phyloP scores from a whole-genome alignment of 2,329 filamentous ascomycete genomes.

The Cladophialophora exuberans region DNA sequence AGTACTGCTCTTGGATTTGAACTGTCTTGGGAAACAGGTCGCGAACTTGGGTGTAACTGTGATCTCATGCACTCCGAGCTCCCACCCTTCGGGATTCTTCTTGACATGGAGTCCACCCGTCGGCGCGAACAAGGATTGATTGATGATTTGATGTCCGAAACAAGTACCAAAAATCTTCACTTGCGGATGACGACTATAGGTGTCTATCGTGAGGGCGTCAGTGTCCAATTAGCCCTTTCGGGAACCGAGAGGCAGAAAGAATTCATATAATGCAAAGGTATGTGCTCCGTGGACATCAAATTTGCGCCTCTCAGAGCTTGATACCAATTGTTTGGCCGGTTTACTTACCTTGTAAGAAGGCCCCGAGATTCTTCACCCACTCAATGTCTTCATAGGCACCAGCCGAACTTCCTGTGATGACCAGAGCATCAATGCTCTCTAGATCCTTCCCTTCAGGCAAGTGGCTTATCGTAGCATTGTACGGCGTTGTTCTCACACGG shows the following conservation, averaged over 20 bases:
- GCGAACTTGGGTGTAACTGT: neutral
- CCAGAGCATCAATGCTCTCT: neutral
- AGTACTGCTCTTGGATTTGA: neutral
- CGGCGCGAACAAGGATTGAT: neutral
- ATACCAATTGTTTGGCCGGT: too few species aligned
- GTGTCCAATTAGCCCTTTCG: neutral
- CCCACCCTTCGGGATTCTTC: neutral
- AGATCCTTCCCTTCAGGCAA: neutral
- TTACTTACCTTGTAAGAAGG: neutral
- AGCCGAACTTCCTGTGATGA: slow-evolving; percentile 1
- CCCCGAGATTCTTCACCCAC: neutral
- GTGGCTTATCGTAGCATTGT: neutral
- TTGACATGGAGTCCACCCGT: neutral
- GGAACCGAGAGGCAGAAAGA: neutral
- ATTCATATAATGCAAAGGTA: too few species aligned
- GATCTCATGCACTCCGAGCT: slow-evolving; percentile 1
- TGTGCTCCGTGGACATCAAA: too few species aligned
- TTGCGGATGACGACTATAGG: neutral
- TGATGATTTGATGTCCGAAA: slow-evolving; percentile 7
- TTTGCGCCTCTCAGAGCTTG: too few species aligned
- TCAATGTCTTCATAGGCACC: slow-evolving; percentile 2
- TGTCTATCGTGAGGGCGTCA: neutral
- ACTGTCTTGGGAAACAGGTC: neutral
- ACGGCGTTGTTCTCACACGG: neutral
- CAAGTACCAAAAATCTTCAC: slow-evolving; percentile 2